These are phyloP conservation scores for Penicillium sp. DNA, from an alignment of 2,329 filamentous ascomycete genomes.

Conservation along the genomic window DNA sequence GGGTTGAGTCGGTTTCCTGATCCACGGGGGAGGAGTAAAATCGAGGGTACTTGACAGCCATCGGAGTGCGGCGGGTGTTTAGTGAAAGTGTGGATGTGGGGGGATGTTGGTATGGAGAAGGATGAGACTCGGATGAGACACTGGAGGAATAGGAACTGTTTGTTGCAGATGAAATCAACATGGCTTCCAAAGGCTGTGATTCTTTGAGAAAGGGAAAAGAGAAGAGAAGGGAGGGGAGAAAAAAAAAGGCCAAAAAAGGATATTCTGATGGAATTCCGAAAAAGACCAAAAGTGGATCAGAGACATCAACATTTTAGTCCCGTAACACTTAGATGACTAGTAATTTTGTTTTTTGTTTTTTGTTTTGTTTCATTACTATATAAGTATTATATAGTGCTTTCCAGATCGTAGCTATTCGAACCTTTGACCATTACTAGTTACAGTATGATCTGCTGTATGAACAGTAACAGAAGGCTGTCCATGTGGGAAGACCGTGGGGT, in stretches of 20 bases:
- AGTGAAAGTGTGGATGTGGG: conserved; percentile 24
- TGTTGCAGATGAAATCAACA: conserved; percentile 28
- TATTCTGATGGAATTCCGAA: conserved; percentile 19
- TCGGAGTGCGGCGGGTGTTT: conserved; percentile 18
- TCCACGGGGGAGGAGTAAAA: conserved; percentile 37
- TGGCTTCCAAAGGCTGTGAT: conserved; percentile 6
- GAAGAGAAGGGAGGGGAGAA: background rate
- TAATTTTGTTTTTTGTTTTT: conserved; percentile 14
- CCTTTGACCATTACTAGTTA: background rate
- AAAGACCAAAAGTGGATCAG: conserved; percentile 27
- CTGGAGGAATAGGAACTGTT: conserved; percentile 31
- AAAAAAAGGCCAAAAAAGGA: background rate
- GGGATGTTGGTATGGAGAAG: conserved; percentile 27
- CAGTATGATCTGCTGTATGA: background rate
- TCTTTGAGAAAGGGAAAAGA: background rate
- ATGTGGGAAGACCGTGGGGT: background rate
- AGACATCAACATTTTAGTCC: conserved; percentile 23
- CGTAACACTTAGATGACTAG: conserved; percentile 27
- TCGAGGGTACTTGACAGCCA: conserved; percentile 28
- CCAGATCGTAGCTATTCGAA: background rate
- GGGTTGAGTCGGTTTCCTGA: conserved; percentile 31
- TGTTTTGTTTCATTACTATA: no score
- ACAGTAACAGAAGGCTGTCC: background rate
- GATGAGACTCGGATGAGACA: conserved; percentile 27
- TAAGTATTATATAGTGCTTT: no score